Base-by-base conservation (phyloP, 108 stramenopile genomes). In the Cylindrotheca fusiformis region DNA sequence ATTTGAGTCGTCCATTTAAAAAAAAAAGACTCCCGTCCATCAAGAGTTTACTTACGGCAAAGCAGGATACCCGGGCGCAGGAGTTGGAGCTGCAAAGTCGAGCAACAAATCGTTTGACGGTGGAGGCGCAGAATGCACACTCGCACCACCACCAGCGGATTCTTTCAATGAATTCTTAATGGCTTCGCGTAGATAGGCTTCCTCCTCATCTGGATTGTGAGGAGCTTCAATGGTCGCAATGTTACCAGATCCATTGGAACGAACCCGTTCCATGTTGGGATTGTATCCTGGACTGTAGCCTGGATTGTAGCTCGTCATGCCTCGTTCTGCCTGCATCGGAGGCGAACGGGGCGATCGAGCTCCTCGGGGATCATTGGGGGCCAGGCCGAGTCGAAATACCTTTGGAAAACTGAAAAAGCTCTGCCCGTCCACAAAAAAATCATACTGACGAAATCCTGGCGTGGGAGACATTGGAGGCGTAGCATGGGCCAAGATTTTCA, bases 401-500 rank as follows among this genome's bases (percentile, higher is more conserved):
- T 95, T 92, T 30, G 94, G 94, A 59, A 95, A 86, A 44, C 75
- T 76, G 62, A 92, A 92, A 67, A 91, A 95, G 53, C 74, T 78
- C 65, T 88, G 79, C 0, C 94, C 94, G 70, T 95, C 94, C 32
- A 95, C 83, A 73, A 86, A 86, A 61, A 95, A 87, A 74, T 95
- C 94, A 67, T 95, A 95, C 71, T 95, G 94, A 21, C 94, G 74
- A 71, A 90, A 93, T 10, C 88, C 88, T 31, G 92, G 88, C 24
- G 72, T 77, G 21, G 82, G 77, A 17, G 68, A 74, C 67, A 93
- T 75, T 52, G 92, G 92, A 29, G 91, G 84, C 45, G 88, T 77
- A 3, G 87, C 88, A 72, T 93, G 88, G n/a, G 86, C 86, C 20
- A 86, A 67, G 21, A 95, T 75, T 73, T 95, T 95, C 56, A 91